Conservation (phyloP, 768 basidiomycete genomes). For the Mycena filopes region DNA sequence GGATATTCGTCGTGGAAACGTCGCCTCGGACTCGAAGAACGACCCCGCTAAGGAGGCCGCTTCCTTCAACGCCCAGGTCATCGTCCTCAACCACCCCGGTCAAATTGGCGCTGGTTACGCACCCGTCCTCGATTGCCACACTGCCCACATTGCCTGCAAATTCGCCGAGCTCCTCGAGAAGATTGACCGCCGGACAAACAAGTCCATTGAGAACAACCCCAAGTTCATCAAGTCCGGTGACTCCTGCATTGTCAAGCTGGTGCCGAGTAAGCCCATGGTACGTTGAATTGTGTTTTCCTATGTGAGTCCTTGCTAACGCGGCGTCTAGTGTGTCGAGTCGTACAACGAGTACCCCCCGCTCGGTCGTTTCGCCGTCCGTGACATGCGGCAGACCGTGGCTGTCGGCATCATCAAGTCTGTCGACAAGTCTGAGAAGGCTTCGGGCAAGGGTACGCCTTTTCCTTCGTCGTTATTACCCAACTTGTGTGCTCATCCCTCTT, state of each 20-base stretch:
- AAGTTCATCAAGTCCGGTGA: slow-evolving; percentile 99
- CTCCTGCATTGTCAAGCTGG: slow-evolving; percentile 97
- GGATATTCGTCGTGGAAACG: slow-evolving; percentile 99
- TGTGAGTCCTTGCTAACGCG: slow-evolving; percentile 31
- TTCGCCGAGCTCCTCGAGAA: slow-evolving; percentile 99
- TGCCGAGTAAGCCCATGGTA: slow-evolving; percentile 95
- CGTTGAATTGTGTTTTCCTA: slow-evolving; percentile 30
- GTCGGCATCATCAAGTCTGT: slow-evolving; percentile 99
- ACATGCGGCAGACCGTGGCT: slow-evolving; percentile 99
- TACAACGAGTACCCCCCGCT: slow-evolving; percentile 99
- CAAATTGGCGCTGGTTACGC: slow-evolving; percentile 99
- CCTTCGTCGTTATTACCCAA: not conserved
- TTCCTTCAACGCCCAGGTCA: slow-evolving; percentile 99
- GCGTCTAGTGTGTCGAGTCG: slow-evolving; percentile 76
- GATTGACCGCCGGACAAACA: slow-evolving; percentile 99
- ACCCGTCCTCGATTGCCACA: slow-evolving; percentile 99
- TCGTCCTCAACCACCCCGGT: slow-evolving; percentile 99
- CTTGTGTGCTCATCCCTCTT: slow-evolving; percentile 4
- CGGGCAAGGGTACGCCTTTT: slow-evolving; percentile 76
- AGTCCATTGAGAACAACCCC: slow-evolving; percentile 86
- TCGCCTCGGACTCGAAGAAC: slow-evolving; percentile 99
- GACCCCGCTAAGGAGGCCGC: slow-evolving; percentile 99
- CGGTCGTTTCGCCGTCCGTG: slow-evolving; percentile 99
- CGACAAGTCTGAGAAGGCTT: slow-evolving; percentile 90
- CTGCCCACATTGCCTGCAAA: slow-evolving; percentile 99